phyloP scores from a whole-genome alignment of 352 stramenopile genomes.

The Ophiocytium majus region DNA sequence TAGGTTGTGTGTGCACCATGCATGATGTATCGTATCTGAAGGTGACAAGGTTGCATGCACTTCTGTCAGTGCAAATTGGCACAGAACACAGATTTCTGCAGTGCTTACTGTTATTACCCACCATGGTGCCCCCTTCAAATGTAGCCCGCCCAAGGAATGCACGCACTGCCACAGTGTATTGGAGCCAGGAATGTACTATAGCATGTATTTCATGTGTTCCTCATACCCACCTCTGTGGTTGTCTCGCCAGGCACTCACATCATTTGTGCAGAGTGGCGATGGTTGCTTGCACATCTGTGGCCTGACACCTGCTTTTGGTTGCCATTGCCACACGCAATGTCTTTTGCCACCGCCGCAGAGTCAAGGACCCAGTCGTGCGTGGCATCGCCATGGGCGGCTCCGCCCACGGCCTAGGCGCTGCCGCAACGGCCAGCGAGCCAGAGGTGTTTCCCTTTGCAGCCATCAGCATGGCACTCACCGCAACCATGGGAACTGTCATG shows the following conservation, averaged over 20 bases:
- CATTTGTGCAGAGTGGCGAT: neutral
- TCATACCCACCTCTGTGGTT: neutral
- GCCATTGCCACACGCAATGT: neutral
- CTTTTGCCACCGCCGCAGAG: slow-evolving; percentile 36
- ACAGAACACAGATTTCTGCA: no score
- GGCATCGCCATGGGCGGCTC: slow-evolving; percentile 68
- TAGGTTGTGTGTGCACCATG: no score
- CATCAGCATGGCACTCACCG: slow-evolving; percentile 68
- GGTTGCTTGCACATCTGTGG: neutral
- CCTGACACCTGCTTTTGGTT: neutral
- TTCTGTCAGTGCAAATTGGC: no score
- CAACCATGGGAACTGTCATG: slow-evolving; percentile 56
- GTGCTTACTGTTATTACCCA: no score
- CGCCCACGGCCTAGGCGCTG: slow-evolving; percentile 70
- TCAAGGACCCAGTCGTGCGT: slow-evolving; percentile 66
- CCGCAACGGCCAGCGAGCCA: slow-evolving; percentile 68
- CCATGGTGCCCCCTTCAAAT: no score
- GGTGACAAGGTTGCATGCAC: no score
- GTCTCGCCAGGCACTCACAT: neutral
- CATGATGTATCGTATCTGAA: no score
- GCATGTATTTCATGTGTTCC: slow-evolving; percentile 16
- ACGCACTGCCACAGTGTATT: slow-evolving; percentile 7
- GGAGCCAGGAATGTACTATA: neutral
- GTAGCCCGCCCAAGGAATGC: no score
- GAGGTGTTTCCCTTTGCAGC: slow-evolving; percentile 72